Conservation (phyloP, 2,329 filamentous ascomycete genomes). For the Cladophialophora psammophila region DNA sequence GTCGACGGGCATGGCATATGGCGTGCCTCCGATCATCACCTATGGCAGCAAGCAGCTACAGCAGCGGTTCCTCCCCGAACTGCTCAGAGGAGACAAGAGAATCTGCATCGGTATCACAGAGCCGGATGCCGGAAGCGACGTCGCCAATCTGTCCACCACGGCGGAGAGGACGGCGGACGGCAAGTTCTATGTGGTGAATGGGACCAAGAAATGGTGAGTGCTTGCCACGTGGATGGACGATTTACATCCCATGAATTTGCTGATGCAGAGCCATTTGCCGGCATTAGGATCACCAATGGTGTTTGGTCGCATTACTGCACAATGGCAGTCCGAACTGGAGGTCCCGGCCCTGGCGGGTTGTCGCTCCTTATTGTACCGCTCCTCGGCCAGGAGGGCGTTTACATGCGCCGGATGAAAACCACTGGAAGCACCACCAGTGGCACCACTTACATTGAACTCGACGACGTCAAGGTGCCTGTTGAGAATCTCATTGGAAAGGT, state of each 20-base stretch:
- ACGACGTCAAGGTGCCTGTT: conserved; percentile 73
- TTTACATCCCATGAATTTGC: no score
- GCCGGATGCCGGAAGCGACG: conserved; percentile 75
- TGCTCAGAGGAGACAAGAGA: conserved; percentile 70
- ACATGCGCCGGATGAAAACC: conserved; percentile 71
- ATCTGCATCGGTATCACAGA: conserved; percentile 81
- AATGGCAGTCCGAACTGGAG: conserved; percentile 75
- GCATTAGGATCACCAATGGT: conserved; percentile 67
- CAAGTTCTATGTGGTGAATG: conserved; percentile 73
- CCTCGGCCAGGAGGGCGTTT: conserved; percentile 69
- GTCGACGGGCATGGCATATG: conserved; percentile 75
- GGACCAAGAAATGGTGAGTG: conserved; percentile 75
- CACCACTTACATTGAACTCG: conserved; percentile 77
- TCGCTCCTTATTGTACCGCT: conserved; percentile 73
- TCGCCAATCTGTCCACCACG: conserved; percentile 73
- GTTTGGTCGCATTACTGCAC: conserved; percentile 72
- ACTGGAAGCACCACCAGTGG: conserved; percentile 69
- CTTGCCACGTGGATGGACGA: no score
- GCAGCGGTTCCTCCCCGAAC: conserved; percentile 70
- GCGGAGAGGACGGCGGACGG: conserved; percentile 68
- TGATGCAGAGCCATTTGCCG: no score
- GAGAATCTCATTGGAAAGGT: conserved; percentile 66
- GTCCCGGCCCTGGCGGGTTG: conserved; percentile 66
- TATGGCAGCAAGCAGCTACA: conserved; percentile 69
- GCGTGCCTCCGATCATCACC: conserved; percentile 73